Conservation (phyloP, 352 stramenopile genomes). For the Pythium rhizo-oryzae region DNA sequence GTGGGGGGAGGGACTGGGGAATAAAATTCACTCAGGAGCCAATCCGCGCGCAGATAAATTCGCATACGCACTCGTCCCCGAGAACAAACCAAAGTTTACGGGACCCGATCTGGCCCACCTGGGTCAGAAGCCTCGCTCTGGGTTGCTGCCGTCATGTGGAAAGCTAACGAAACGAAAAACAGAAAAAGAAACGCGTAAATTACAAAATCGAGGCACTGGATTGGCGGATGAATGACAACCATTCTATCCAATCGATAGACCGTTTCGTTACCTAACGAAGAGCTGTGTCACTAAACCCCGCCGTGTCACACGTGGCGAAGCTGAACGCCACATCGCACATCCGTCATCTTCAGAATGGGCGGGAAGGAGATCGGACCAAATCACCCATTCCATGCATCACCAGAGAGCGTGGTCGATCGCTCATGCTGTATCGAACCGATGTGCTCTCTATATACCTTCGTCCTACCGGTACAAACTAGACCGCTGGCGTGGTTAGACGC, state of each 20-base stretch:
- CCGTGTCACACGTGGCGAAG: constrained; percentile 20
- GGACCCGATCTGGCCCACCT: neutral
- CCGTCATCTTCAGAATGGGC: neutral
- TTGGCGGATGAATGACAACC: constrained; percentile 23
- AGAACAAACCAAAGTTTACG: constrained; percentile 8
- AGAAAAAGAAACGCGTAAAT: constrained; percentile 25
- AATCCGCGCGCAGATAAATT: constrained; percentile 16
- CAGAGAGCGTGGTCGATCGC: too few relatives aligned
- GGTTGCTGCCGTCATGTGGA: neutral
- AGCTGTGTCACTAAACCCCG: constrained; percentile 12
- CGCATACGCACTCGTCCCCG: constrained; percentile 14
- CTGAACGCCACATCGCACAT: neutral
- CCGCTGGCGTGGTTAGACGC: too few relatives aligned
- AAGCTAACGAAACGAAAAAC: constrained; percentile 5
- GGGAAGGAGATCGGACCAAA: neutral
- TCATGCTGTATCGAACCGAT: too few relatives aligned
- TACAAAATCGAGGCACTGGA: constrained; percentile 6
- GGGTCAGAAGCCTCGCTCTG: neutral
- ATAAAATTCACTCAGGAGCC: neutral
- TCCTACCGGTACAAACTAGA: too few relatives aligned
- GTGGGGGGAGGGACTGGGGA: neutral
- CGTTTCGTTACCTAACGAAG: constrained; percentile 16
- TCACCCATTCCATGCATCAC: too few relatives aligned
- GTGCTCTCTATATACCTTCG: too few relatives aligned
- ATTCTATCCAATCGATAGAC: constrained; percentile 28